Evolutionary conservation across 441 rosid genomes (phyloP).

Genomic region (Adansonia madagascariensis): DNA sequence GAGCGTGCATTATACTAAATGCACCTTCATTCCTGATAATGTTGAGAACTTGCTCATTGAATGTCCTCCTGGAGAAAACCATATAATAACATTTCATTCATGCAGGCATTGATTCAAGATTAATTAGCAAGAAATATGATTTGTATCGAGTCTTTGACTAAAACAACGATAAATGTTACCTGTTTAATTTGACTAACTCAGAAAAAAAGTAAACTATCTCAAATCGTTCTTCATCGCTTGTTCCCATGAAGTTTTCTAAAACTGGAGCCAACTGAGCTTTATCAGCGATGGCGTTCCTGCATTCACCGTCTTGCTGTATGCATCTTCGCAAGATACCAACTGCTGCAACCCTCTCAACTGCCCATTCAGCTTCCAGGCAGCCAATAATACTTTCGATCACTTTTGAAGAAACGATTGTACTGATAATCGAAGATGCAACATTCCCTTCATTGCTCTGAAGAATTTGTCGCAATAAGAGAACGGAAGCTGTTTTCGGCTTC

Average conservation of each 20-base stretch:
- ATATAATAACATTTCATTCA: background rate
- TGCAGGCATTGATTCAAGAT: background rate
- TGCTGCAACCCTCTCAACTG: conserved; percentile 65
- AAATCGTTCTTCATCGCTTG: conserved; percentile 50
- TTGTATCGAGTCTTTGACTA: background rate
- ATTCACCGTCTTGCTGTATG: conserved; percentile 61
- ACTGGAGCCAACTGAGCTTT: conserved; percentile 61
- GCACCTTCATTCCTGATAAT: conserved; percentile 62
- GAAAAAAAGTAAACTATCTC: conserved; percentile 60
- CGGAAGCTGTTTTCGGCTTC: conserved; percentile 58
- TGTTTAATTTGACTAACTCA: conserved; percentile 59
- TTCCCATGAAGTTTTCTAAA: conserved; percentile 50
- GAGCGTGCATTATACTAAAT: conserved; percentile 68
- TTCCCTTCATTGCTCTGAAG: conserved; percentile 44
- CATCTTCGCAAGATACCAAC: conserved; percentile 58
- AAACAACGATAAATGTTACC: conserved; percentile 39
- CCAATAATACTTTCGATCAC: conserved; percentile 45
- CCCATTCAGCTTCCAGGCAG: conserved; percentile 55
- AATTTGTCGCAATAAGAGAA: conserved; percentile 54
- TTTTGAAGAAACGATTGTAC: conserved; percentile 45
- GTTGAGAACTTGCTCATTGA: conserved; percentile 61
- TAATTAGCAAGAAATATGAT: background rate
- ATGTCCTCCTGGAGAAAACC: conserved; percentile 51
- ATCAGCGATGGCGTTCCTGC: conserved; percentile 63
- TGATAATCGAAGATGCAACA: conserved; percentile 42